Conservation (phyloP, 2,329 filamentous ascomycete genomes). For the Alternaria burnsii region DNA sequence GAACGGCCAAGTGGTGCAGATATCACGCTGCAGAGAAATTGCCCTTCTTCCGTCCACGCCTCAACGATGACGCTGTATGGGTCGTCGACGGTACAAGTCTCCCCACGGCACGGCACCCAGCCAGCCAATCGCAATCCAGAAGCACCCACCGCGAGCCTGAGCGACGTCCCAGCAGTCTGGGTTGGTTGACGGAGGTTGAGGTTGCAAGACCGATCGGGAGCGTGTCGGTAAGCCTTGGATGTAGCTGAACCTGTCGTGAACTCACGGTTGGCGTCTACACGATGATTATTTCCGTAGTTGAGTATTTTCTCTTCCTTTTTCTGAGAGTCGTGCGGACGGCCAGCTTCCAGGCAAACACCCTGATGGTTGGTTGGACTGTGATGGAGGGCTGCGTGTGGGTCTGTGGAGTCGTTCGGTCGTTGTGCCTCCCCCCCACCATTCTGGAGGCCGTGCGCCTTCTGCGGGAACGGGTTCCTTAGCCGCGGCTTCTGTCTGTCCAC, state of each 20-base stretch:
- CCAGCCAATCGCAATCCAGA: constrained; percentile 38
- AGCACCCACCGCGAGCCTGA: constrained; percentile 33
- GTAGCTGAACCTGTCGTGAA: constrained; percentile 14
- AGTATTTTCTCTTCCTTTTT: not conserved
- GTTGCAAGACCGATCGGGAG: constrained; percentile 35
- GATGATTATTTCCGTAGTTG: not conserved
- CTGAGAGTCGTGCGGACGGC: constrained; percentile 1
- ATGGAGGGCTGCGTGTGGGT: constrained; percentile 14
- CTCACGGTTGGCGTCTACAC: not conserved
- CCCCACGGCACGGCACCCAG: constrained; percentile 34
- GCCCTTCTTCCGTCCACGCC: constrained; percentile 38
- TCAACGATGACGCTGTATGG: constrained; percentile 40
- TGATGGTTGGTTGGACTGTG: constrained; percentile 21
- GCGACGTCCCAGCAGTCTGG: constrained; percentile 35
- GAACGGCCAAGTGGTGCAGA: constrained; percentile 42
- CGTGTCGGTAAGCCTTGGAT: constrained; percentile 18
- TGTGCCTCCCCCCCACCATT: constrained; percentile 24
- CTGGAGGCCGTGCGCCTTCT: constrained; percentile 20
- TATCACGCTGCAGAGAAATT: constrained; percentile 45
- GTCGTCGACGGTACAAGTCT: constrained; percentile 40
- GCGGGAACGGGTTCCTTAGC: constrained; percentile 20
- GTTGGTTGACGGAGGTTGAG: constrained; percentile 28
- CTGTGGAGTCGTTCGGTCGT: constrained; percentile 17
- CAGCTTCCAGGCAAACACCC: constrained; percentile 18
- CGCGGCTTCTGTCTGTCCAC: constrained; percentile 8